Evolutionary conservation across 2,329 filamentous ascomycete genomes (phyloP).

Genomic region (Aciculosporium take): DNA sequence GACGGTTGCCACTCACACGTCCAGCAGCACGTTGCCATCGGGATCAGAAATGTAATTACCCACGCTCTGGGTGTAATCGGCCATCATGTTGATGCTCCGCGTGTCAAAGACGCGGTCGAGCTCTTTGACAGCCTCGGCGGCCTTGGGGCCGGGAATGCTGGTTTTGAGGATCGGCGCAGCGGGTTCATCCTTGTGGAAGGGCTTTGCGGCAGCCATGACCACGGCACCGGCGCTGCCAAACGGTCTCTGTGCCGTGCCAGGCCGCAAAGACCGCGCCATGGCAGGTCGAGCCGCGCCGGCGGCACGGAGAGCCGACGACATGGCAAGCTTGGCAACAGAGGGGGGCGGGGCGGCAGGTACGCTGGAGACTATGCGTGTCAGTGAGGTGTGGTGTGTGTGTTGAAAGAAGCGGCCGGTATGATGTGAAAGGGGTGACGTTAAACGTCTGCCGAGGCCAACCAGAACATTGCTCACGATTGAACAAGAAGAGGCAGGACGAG

Average conservation of each 20-base stretch:
- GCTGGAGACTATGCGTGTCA: background rate
- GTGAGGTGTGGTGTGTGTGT: background rate
- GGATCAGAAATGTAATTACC: slow-evolving; percentile 72
- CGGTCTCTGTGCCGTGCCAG: slow-evolving; percentile 3
- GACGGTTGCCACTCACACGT: slow-evolving; percentile 39
- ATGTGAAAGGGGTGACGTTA: too few species aligned
- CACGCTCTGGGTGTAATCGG: slow-evolving; percentile 56
- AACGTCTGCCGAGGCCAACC: too few species aligned
- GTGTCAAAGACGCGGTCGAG: slow-evolving; percentile 74
- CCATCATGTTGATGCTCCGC: slow-evolving; percentile 69
- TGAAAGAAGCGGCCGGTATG: too few species aligned
- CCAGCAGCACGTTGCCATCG: slow-evolving; percentile 58
- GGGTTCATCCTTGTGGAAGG: slow-evolving; percentile 36
- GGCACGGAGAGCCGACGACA: slow-evolving; percentile 9
- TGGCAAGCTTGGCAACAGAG: background rate
- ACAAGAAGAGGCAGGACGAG: too few species aligned
- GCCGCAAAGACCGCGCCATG: slow-evolving; percentile 3
- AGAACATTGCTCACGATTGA: too few species aligned
- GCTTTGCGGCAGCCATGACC: slow-evolving; percentile 19
- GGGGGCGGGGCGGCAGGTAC: background rate
- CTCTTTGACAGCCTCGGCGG: slow-evolving; percentile 52
- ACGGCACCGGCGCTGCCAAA: slow-evolving; percentile 8
- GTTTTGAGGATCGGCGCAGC: slow-evolving; percentile 38
- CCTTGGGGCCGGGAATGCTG: slow-evolving; percentile 61
- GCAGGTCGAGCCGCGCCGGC: slow-evolving; percentile 5